These are phyloP conservation scores for Aspergillus steynii DNA, from an alignment of 495 filamentous ascomycete species.

Conservation along the genomic window DNA sequence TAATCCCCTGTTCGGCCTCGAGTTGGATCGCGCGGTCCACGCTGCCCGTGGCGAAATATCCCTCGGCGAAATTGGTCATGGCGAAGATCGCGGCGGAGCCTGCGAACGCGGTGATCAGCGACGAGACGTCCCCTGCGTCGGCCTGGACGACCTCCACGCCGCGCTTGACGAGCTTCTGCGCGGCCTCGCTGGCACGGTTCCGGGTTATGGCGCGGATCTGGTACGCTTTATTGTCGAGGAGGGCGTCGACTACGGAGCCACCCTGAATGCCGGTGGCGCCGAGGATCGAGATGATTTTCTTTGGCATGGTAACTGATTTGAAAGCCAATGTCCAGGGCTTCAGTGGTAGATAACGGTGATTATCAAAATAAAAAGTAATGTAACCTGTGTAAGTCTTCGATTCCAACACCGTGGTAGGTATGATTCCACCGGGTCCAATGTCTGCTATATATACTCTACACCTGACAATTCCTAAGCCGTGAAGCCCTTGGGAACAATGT, in stretches of 20 bases:
- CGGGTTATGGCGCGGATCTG: slow-evolving; percentile 49
- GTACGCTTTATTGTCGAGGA: slow-evolving; percentile 31
- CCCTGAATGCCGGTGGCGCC: slow-evolving; percentile 52
- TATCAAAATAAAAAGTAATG: not conserved
- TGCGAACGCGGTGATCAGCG: slow-evolving; percentile 43
- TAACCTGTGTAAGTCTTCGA: not conserved
- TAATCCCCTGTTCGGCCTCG: slow-evolving; percentile 24
- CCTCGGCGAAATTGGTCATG: slow-evolving; percentile 52
- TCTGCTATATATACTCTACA: not conserved
- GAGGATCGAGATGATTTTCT: slow-evolving; percentile 19
- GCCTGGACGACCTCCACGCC: slow-evolving; percentile 48
- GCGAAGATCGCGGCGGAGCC: slow-evolving; percentile 49
- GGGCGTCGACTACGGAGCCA: slow-evolving; percentile 38
- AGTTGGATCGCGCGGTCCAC: slow-evolving; percentile 8
- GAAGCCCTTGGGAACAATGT: not conserved
- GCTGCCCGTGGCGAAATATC: slow-evolving; percentile 4
- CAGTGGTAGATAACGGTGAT: not conserved
- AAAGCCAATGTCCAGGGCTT: not conserved
- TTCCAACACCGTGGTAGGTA: not conserved
- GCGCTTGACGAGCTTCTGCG: slow-evolving; percentile 34
- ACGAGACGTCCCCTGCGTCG: slow-evolving; percentile 41
- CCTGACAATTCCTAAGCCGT: not conserved
- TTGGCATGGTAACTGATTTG: not conserved
- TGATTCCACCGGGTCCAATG: not conserved
- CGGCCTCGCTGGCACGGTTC: slow-evolving; percentile 30